These are phyloP conservation scores for Dothideomycetes sp. DNA, from an alignment of 2,329 filamentous ascomycete species.

Conservation along the genomic window DNA sequence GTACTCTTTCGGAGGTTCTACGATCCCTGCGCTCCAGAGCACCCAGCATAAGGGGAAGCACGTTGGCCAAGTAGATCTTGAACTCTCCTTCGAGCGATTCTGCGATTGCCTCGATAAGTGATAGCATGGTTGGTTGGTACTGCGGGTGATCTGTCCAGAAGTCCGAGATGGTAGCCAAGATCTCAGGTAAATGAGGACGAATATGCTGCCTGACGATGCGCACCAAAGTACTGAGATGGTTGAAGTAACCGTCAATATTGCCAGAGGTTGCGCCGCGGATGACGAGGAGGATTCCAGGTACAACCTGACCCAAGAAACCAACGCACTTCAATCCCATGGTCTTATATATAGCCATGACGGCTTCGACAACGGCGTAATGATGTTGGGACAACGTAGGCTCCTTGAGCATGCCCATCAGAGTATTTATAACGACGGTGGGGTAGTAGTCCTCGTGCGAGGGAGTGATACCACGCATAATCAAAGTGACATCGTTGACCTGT, in stretches of 20 bases:
- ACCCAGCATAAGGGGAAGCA: constrained; percentile 88
- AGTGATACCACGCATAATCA: constrained; percentile 96
- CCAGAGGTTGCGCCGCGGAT: constrained; percentile 70
- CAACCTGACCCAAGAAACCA: constrained; percentile 83
- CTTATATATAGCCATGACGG: constrained; percentile 97
- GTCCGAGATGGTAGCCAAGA: constrained; percentile 75
- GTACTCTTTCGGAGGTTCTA: constrained; percentile 75
- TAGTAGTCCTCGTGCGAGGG: constrained; percentile 98
- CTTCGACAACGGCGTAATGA: constrained; percentile 88
- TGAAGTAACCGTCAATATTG: constrained; percentile 91
- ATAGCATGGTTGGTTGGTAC: constrained; percentile 82
- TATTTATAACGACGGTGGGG: constrained; percentile 94
- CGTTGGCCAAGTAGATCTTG: constrained; percentile 82
- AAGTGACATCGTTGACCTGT: constrained; percentile 76
- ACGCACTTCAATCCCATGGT: constrained; percentile 94
- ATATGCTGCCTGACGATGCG: constrained; percentile 96
- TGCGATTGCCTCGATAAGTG: constrained; percentile 86
- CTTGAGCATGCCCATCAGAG: constrained; percentile 80
- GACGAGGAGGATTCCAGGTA: constrained; percentile 84
- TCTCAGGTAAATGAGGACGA: constrained; percentile 74
- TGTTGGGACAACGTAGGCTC: constrained; percentile 83
- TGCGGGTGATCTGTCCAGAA: constrained; percentile 77
- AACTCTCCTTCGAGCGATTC: constrained; percentile 94
- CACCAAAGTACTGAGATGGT: constrained; percentile 84
- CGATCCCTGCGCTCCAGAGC: constrained; percentile 76